Base-by-base conservation (phyloP, 2,329 filamentous ascomycete genomes). In the Magnaporthales sp. region DNA sequence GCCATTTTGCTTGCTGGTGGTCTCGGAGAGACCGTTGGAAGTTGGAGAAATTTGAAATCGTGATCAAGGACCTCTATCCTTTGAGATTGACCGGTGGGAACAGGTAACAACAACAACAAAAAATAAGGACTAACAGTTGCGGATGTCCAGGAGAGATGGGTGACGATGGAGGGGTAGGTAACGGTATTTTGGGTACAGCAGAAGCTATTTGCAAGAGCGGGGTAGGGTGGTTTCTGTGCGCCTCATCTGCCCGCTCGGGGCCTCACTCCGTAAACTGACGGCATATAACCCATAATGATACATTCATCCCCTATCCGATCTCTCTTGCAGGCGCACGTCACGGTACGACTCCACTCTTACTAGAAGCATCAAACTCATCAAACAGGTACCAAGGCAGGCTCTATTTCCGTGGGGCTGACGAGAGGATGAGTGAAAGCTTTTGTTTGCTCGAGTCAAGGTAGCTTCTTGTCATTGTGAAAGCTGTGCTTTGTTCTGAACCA, bases 1-100 rank as follows among this genome's bases (percentile, higher is more conserved):
- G 71, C 70, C 71, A 73, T 73, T 4, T 56, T 22, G 63, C 38
- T 64, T 54, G 29, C 11, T 64, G 10, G 61, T 63, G 61, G 61
- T 24, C 31, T 31, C 61, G 22, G 30, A 32, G 22, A 63, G 29
- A 63, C 61, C 31, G n/a, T 24, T 10, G 13, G 13, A 27, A 64
- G 63, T 13, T 46, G 7, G 4, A n/a, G 30, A 30, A n/a, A 46
- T 46, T 51, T 26, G 63, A 27, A 60, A 29, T 60, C 24, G 11
- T 24, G 10, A 19, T 13, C 27, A 26, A 27, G 15, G 8, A 29
- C 24, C 24, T 19, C 11, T 60, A 19, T 60, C 15, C 29, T 27
- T 24, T 19, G 56, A 4, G 24, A 19, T 60, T 60, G 22, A 27
- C 24, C 3, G 24, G 19, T 60, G 56, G 56, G 24, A 19, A 51